phyloP scores from a whole-genome alignment of 352 stramenopile species.

The Phytopythium chamaehyphon region DNA sequence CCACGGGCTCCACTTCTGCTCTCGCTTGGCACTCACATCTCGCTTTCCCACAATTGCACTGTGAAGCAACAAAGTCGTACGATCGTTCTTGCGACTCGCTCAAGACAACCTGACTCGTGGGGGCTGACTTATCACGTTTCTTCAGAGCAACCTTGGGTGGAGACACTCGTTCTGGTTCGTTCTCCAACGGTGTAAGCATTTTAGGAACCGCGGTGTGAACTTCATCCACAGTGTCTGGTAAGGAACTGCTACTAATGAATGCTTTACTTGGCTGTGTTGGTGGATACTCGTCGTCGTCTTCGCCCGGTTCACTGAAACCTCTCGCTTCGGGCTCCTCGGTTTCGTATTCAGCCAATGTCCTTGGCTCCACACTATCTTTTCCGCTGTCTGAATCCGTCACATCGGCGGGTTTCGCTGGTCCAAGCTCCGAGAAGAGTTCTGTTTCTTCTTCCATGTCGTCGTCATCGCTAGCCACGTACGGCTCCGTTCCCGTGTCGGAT shows the following conservation, averaged over 20 bases:
- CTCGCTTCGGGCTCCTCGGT: neutral
- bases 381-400: constrained; percentile 1
- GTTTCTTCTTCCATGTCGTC: constrained; percentile 9
- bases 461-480: constrained; percentile 11
- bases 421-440: neutral
- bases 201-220: too few species aligned
- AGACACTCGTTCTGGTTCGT: neutral
- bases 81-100: constrained; percentile 34
- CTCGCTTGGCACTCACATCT: constrained; percentile 13
- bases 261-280: constrained; percentile 39
- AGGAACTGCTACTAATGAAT: constrained; percentile 1
- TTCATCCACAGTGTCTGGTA: too few species aligned
- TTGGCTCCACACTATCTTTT: neutral
- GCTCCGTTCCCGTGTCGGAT: constrained; percentile 21
- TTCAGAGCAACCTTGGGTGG: constrained; percentile 18
- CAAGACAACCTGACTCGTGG: constrained; percentile 1
- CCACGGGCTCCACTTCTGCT: neutral
- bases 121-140: constrained; percentile 20
- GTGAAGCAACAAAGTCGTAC: constrained; percentile 25
- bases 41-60: constrained; percentile 18
- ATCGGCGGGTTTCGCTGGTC: neutral
- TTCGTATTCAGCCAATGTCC: neutral
- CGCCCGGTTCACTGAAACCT: constrained; percentile 4
- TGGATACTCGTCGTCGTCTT: constrained; percentile 39
- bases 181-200: neutral